These are phyloP conservation scores for Camellia sinensis DNA, from an alignment of 148 eudicot genomes.

Conservation along the genomic window DNA sequence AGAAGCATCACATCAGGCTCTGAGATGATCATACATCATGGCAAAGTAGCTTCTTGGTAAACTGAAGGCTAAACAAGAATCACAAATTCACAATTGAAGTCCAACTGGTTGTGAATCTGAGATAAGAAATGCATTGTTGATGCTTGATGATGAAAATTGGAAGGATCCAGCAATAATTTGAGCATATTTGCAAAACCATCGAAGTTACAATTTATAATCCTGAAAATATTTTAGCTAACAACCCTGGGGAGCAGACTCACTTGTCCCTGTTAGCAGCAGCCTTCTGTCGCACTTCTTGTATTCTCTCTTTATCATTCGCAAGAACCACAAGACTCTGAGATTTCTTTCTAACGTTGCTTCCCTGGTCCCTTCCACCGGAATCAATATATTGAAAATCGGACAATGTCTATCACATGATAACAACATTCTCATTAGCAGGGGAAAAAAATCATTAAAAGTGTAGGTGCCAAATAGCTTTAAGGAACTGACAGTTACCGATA, in stretches of 20 bases:
- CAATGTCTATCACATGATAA: conserved; percentile 55
- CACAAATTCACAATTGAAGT: too few species aligned
- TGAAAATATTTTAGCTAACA: background rate
- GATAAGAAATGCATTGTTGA: too few species aligned
- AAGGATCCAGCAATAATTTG: background rate
- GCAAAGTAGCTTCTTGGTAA: background rate
- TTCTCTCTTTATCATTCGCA: conserved; percentile 92
- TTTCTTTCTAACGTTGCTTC: conserved; percentile 86
- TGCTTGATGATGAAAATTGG: background rate
- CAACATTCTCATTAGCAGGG: conserved; percentile 4
- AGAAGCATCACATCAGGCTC: conserved; percentile 1
- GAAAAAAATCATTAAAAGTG: background rate
- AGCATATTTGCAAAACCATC: background rate
- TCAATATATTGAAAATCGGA: conserved; percentile 94
- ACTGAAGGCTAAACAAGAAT: background rate
- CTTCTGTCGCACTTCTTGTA: conserved; percentile 89
- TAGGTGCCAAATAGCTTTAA: conserved; percentile 6
- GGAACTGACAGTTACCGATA: conserved; percentile 50
- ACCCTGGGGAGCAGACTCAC: conserved; percentile 42
- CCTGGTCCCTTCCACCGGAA: conserved; percentile 92
- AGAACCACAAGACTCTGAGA: conserved; percentile 86
- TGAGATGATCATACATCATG: background rate
- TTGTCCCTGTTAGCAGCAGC: conserved; percentile 93
- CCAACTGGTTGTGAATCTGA: too few species aligned
- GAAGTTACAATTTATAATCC: background rate